Evolutionary conservation across 257 asterid species (phyloP), one percentile per base, ranked within the genome.

Genomic region (Lithospermum erythrorhizon): DNA sequence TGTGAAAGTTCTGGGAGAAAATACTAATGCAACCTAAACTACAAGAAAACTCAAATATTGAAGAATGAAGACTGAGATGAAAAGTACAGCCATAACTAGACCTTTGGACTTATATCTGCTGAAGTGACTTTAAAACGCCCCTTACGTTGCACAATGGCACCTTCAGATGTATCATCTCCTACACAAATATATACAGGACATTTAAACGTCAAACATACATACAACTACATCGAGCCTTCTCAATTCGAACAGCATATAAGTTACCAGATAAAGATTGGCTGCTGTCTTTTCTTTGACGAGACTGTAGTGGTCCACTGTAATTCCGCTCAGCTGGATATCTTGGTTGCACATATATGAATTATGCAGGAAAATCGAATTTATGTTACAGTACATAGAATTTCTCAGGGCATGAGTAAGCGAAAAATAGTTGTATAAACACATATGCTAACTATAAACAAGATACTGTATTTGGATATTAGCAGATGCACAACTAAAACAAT

Each of bases 61-160:
- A 27, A 27, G 4, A n/a, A n/a, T n/a, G n/a, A 70, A 17, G 53
- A 65, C 21, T 49, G 9, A 53, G 17, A 61, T 9, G 37, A 57
- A 15, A 37, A 29, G 58, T 52, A 53, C 32, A 20, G 41, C 45
- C 45, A 10, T 32, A 61, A 27, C 23, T 58, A 63, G 75, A 93
- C 91, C 90, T 79, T 83, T 65, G 82, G 72, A 83, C 82, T 82
- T 58, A 71, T 63, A 70, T 93, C 99, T 49, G 87, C 94, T 47
- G 96, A 78, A 58, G 94, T 93, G 76, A 93, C 96, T 85, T 93
- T 83, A 73, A 89, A 93, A 59, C 97, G 99, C 29, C 99, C 99
- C 86, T 81, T 80, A 70, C 86, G 89, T 84, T 87, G 94, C 67
- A 93, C 79, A 57, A 84, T 68, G 65, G 95, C 87, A 45, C 86